Percentiles rank a stretch among this genome's conserved stretches.
These are phyloP conservation scores for Leccinum subtestaceum DNA, from an alignment of 768 basidiomycete species.

Conservation along the genomic window DNA sequence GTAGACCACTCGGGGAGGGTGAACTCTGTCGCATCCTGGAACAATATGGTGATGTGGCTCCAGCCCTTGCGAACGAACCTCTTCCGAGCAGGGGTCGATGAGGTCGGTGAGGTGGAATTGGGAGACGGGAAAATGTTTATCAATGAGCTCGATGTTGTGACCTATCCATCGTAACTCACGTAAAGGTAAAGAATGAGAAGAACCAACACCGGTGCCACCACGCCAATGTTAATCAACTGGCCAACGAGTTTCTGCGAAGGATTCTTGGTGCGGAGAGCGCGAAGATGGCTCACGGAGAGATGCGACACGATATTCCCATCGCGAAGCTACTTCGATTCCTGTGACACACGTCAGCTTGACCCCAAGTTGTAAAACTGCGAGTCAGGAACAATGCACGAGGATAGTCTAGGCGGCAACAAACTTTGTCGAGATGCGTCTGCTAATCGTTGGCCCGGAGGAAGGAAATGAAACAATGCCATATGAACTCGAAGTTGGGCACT, in stretches of 20 bases:
- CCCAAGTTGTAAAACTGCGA: constrained; percentile 52
- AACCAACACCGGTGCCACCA: constrained; percentile 53
- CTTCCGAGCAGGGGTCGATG: constrained; percentile 66
- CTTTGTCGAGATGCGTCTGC: constrained; percentile 23
- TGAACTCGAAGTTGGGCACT: constrained; percentile 42
- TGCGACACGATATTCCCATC: constrained; percentile 71
- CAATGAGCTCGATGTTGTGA: constrained; percentile 74
- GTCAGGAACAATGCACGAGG: not conserved
- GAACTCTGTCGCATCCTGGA: constrained; percentile 71
- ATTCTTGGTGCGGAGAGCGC: constrained; percentile 35
- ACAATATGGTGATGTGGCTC: constrained; percentile 69
- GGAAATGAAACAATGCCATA: constrained; percentile 50
- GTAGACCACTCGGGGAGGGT: constrained; percentile 56
- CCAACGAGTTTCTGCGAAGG: constrained; percentile 56
- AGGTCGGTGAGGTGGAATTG: constrained; percentile 71
- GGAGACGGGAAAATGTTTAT: constrained; percentile 53
- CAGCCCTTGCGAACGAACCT: constrained; percentile 66
- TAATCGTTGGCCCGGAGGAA: constrained; percentile 41
- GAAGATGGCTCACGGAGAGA: constrained; percentile 42
- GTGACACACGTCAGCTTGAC: constrained; percentile 74
- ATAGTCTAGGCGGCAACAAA: constrained; percentile 6
- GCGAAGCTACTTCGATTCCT: constrained; percentile 54
- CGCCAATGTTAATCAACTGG: constrained; percentile 64
- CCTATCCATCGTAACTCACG: constrained; percentile 1
- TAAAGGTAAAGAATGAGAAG: not conserved